Base-by-base conservation (phyloP, 345 rosid species). In the Cardamine chenopodiifolia region DNA sequence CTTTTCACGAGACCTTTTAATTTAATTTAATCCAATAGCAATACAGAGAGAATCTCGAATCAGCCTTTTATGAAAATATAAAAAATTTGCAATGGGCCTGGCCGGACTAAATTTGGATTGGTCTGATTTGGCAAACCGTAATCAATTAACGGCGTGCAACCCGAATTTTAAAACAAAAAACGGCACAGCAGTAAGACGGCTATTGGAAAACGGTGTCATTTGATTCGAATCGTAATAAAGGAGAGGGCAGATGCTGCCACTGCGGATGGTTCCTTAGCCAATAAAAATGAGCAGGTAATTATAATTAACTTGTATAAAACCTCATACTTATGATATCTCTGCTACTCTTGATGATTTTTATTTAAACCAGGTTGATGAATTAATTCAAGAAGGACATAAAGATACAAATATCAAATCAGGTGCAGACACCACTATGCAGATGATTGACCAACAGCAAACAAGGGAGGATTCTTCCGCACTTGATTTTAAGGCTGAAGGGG, bases 261-360 rank as follows among this genome's bases (percentile, higher is more conserved):
- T 71, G 75, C 60, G 5, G 84, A 82, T 54, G 81, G 68, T 78
- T 69, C 85, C 26, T 23, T 77, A 53, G 75, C 73, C 59, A 80
- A 71, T 29, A 74, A 64, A 57, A 71, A 20, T 39, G 87, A 81
- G 55, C 82, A 82, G 99, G 99, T 90, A 88, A 78, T 39, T 42
- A 18, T 14, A 23, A 13, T 44, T 32, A 52, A 66, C 64, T 26
- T 72, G 0, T 42, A 19, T 42, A 18, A 31, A 57, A n/a, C 6
- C 15, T 9, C 7, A 1, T 50, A n/a, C 17, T 60, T 39, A 20
- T 72, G 49, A 2, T 47, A 37, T 42, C 32, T 66, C 17, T 66
- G 66, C 73, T 72, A 66, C 57, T 53, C 54, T 11, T 78, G 35
- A 72, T 42, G 31, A 6, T 9, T 60, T 66, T 59, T 58, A 23